Evolutionary conservation across 116 monocot genomes (phyloP), one percentile per base, ranked within the genome.

Genomic region (Posidonia oceanica): DNA sequence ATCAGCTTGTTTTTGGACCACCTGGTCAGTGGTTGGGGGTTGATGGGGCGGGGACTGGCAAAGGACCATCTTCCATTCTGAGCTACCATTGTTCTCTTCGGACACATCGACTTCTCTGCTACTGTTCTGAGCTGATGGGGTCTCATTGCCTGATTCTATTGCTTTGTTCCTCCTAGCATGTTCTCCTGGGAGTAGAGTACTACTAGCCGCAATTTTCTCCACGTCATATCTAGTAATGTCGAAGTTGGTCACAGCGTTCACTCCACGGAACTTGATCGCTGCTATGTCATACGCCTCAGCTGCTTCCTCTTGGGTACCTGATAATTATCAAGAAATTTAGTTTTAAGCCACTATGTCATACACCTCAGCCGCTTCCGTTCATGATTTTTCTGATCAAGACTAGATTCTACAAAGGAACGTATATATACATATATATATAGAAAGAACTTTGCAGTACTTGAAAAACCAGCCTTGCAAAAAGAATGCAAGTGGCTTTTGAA

Each of bases 261-360:
- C 78, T 0, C 91, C 91, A 0, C 91, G 87, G 70, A 92, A 92
- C 59, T 92, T 92, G 53, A 92, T 92, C 2, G 91, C 91, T 14
- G 91, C 91, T 7, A 92, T 72, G 57, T 92, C 91, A 39, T 92
- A 92, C 2, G 91, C 91, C 54, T 92, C 91, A 8, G 88, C 91
- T 23, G 91, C 91, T 78, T 92, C 91, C 65, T 92, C 91, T 72
- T 92, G 91, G 13, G 91, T 92, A 56, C 88, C 91, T 92, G 78
- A 55, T 53, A 38, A 51, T 21, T 14, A 40, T 3, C 16, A 67
- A 11, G 10, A 44, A 51, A 17, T 16, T 8, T 13, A 41, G 52
- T 5, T 40, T 48, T 8, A 48, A 22, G 14, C 10, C 29, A 29
- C 29, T 0, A 29, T 29, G 29, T 29, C 29, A 29, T 29, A 29